A percentile compares a stretch with the other conserved stretches of the same genome.
phyloP scores from a whole-genome alignment of 2,329 filamentous ascomycete genomes.

The Colletotrichum brevisporum region DNA sequence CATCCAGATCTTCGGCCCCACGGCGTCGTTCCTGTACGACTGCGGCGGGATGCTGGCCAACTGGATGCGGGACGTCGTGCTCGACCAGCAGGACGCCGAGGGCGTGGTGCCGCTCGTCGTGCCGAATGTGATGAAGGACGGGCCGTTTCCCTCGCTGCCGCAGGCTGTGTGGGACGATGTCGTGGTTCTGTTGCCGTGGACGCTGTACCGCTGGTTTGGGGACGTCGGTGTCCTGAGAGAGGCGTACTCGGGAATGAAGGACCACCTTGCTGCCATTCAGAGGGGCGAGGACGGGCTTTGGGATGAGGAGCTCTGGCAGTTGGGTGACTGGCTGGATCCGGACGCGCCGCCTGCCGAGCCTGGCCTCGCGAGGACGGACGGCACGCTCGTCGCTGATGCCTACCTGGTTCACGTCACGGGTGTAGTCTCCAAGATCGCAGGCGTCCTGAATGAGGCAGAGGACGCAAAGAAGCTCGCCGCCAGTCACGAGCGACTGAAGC shows the following conservation, averaged over 20 bases:
- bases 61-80: constrained; percentile 64
- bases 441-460: constrained; percentile 60
- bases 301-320: constrained; percentile 53
- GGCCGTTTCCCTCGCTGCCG: constrained; percentile 42
- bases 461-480: constrained; percentile 61
- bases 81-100: constrained; percentile 50
- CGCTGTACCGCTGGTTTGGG: constrained; percentile 54
- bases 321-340: constrained; percentile 65
- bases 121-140: constrained; percentile 46
- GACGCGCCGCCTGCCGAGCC: constrained; percentile 58
- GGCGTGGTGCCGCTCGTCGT: constrained; percentile 51
- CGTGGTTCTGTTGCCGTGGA: constrained; percentile 56
- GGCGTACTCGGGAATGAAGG: constrained; percentile 56
- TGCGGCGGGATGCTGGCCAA: constrained; percentile 62
- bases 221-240: constrained; percentile 53
- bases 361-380: constrained; percentile 55
- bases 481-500: not conserved
- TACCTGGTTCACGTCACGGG: constrained; percentile 56
- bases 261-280: constrained; percentile 55
- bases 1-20: constrained; percentile 63
- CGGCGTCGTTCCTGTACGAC: constrained; percentile 68
- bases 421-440: constrained; percentile 61
- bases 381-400: constrained; percentile 60
- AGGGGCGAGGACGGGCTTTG: constrained; percentile 54
- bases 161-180: constrained; percentile 61